phyloP scores from a whole-genome alignment of 1,139 yeast genomes.

The Suhomyces coccinellae region DNA sequence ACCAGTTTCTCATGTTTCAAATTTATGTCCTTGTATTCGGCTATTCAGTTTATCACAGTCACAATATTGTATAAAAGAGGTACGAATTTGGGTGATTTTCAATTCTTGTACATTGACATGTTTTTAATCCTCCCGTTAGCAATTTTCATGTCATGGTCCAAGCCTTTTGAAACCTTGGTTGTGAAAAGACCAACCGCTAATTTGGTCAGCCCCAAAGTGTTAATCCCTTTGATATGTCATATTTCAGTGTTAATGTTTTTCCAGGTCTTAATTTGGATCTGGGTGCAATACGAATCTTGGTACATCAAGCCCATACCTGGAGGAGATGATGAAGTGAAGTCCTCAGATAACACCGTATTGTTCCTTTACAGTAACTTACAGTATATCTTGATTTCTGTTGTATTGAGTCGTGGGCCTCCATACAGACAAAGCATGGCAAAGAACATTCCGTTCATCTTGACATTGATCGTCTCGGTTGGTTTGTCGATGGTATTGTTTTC shows the following conservation, averaged over 20 bases:
- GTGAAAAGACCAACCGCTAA: constrained; percentile 90
- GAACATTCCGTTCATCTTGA: constrained; percentile 70
- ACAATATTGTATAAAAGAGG: constrained; percentile 84
- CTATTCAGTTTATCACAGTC: constrained; percentile 90
- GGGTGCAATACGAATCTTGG: constrained; percentile 66
- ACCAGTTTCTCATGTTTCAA: constrained; percentile 96
- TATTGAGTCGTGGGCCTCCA: constrained; percentile 92
- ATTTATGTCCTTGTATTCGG: constrained; percentile 95
- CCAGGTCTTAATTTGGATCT: constrained; percentile 68
- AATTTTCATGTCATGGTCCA: constrained; percentile 95
- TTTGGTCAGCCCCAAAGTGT: constrained; percentile 81
- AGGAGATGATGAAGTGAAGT: constrained; percentile 77
- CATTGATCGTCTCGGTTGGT: constrained; percentile 51
- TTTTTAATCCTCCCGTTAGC: constrained; percentile 91
- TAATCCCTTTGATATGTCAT: constrained; percentile 77
- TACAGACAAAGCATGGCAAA: constrained; percentile 74
- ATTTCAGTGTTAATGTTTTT: constrained; percentile 60
- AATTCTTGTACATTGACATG: constrained; percentile 89
- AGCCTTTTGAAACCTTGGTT: constrained; percentile 63
- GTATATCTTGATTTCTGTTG: constrained; percentile 79
- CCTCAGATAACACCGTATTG: constrained; percentile 85
- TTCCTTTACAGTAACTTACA: constrained; percentile 85
- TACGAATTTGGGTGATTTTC: constrained; percentile 95
- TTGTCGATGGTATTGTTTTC: constrained; percentile 53
- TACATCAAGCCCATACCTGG: constrained; percentile 81